Evolutionary conservation across 352 stramenopile species (phyloP).

Genomic region (Globisporangium carolinianum): DNA sequence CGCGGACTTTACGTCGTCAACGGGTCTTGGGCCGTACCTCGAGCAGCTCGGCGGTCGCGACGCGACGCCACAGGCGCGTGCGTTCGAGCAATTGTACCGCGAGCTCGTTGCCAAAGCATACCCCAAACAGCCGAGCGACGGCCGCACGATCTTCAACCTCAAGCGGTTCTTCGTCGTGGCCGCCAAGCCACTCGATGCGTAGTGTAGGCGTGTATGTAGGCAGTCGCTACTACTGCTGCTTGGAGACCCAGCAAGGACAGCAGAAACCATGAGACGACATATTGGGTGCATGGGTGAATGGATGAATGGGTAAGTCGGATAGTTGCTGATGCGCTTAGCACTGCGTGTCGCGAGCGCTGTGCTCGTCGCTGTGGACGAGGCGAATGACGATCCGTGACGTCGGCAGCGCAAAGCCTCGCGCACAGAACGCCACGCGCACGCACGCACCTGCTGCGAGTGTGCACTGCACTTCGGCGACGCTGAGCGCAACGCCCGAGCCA

Average conservation of each 20-base stretch:
- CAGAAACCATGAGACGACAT: too few species aligned
- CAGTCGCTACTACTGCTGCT: not conserved
- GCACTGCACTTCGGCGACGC: conserved; percentile 19
- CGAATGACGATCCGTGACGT: conserved; percentile 8
- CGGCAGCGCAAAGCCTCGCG: conserved; percentile 13
- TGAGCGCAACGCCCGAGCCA: conserved; percentile 12
- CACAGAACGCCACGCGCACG: conserved; percentile 24
- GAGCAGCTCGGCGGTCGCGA: conserved; percentile 33
- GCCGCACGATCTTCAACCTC: conserved; percentile 52
- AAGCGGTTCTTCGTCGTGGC: conserved; percentile 69
- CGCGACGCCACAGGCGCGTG: conserved; percentile 9
- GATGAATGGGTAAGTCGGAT: not conserved
- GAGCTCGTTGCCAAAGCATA: conserved; percentile 50
- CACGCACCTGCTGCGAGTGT: conserved; percentile 16
- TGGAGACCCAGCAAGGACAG: too few species aligned
- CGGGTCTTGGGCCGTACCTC: conserved; percentile 50
- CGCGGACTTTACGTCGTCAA: conserved; percentile 62
- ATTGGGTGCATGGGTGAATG: too few species aligned
- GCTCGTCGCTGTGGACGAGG: not conserved
- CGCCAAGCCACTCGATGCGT: conserved; percentile 17
- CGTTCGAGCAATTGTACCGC: conserved; percentile 51
- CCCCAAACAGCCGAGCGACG: conserved; percentile 40
- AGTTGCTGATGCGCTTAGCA: not conserved
- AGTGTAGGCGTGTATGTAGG: not conserved
- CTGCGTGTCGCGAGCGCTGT: not conserved